Percentiles rank a stretch among this genome's conserved stretches.
These are phyloP conservation scores for Geotrichum citri-aurantii DNA, from an alignment of 1,139 yeast genomes.

Conservation along the genomic window DNA sequence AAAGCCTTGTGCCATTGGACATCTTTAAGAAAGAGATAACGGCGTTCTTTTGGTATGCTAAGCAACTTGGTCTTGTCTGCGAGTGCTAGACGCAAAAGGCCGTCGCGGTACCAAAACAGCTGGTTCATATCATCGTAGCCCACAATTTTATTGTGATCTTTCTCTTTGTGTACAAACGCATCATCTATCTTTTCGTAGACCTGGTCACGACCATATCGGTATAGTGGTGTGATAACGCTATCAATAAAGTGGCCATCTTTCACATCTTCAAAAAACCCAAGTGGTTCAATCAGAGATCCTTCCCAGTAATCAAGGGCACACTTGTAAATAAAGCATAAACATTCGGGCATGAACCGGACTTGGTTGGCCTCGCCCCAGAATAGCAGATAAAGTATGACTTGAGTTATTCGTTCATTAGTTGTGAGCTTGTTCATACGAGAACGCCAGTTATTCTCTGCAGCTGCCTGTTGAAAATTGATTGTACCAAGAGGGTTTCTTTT, in stretches of 20 bases:
- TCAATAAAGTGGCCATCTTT: slow-evolving; percentile 46
- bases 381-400: slow-evolving; percentile 61
- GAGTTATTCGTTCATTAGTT: slow-evolving; percentile 54
- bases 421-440: slow-evolving; percentile 51
- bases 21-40: slow-evolving; percentile 46
- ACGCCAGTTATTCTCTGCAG: slow-evolving; percentile 49
- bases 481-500: slow-evolving; percentile 30
- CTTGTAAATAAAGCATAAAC: slow-evolving; percentile 72
- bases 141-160: slow-evolving; percentile 63
- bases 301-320: slow-evolving; percentile 64
- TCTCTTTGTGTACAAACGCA: slow-evolving; percentile 45
- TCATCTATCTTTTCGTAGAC: slow-evolving; percentile 39
- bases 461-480: slow-evolving; percentile 37
- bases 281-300: not conserved
- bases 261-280: slow-evolving; percentile 9
- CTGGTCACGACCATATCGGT: slow-evolving; percentile 55
- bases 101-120: slow-evolving; percentile 72
- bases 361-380: slow-evolving; percentile 93
- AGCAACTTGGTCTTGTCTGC: slow-evolving; percentile 40
- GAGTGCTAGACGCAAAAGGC: slow-evolving; percentile 47
- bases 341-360: slow-evolving; percentile 77
- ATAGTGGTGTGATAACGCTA: slow-evolving; percentile 69
- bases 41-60: slow-evolving; percentile 40
- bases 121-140: slow-evolving; percentile 89
- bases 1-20: slow-evolving; percentile 61